A percentile compares a stretch with the other conserved stretches of the same genome.
These are phyloP conservation scores for Eucalyptus dawsonii DNA, from an alignment of 345 rosid species.

Conservation along the genomic window DNA sequence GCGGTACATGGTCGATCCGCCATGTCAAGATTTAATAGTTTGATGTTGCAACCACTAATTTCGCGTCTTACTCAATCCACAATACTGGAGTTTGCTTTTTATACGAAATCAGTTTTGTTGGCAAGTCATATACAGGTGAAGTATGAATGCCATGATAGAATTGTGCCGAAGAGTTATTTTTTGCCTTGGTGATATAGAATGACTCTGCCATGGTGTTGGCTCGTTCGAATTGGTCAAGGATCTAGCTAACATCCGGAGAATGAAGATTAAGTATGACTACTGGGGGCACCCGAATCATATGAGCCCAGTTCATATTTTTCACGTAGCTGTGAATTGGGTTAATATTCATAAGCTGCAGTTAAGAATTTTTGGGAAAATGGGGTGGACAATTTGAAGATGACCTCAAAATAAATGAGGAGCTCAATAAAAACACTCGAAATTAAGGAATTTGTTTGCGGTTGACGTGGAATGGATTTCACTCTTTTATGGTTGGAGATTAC, in stretches of 20 bases:
- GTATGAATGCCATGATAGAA: background rate
- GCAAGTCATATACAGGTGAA: background rate
- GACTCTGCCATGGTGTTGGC: background rate
- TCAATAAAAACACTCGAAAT: background rate
- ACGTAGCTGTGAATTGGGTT: background rate
- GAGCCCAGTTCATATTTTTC: background rate
- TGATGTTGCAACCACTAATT: background rate
- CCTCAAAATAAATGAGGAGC: background rate
- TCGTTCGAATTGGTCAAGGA: background rate
- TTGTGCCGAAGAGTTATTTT: background rate
- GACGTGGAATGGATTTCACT: background rate
- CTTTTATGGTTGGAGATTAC: background rate
- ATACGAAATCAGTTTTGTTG: background rate
- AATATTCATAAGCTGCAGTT: background rate
- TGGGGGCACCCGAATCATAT: background rate
- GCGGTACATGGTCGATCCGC: background rate
- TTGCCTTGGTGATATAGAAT: background rate
- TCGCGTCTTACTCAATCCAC: background rate
- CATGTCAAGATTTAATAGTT: background rate
- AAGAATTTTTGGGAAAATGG: background rate
- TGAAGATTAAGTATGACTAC: background rate
- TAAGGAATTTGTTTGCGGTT: background rate
- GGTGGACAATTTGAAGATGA: background rate
- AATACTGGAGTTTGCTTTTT: background rate
- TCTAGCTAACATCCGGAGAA: background rate